Evolutionary conservation across 495 filamentous ascomycete species (phyloP).

Genomic region (Penicillium cataractarum): DNA sequence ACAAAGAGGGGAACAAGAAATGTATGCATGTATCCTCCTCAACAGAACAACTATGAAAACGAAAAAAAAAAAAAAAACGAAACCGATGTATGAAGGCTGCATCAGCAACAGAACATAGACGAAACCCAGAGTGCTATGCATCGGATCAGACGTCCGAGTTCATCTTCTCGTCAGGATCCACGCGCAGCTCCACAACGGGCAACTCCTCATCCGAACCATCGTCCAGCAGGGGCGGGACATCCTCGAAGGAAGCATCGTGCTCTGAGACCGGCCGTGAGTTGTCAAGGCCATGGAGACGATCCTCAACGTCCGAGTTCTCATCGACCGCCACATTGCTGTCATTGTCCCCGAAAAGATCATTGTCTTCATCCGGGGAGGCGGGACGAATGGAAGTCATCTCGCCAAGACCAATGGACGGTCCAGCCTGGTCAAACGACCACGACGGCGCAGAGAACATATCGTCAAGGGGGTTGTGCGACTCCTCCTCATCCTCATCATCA

Average conservation of each 20-base stretch:
- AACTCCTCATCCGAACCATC: slow-evolving; percentile 47
- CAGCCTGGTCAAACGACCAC: slow-evolving; percentile 14
- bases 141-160: slow-evolving; percentile 26
- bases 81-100: neutral
- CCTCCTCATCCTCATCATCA: slow-evolving; percentile 27
- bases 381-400: slow-evolving; percentile 4
- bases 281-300: slow-evolving; percentile 37
- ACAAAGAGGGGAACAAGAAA: neutral
- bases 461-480: slow-evolving; percentile 9
- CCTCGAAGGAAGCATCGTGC: slow-evolving; percentile 40
- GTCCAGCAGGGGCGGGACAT: slow-evolving; percentile 37
- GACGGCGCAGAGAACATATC: slow-evolving; percentile 8
- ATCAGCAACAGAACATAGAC: neutral
- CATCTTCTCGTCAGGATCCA: slow-evolving; percentile 44
- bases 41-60: neutral
- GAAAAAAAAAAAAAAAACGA: neutral
- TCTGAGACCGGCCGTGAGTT: slow-evolving; percentile 26
- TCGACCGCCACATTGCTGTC: slow-evolving; percentile 51
- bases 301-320: slow-evolving; percentile 43
- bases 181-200: slow-evolving; percentile 50
- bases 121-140: neutral
- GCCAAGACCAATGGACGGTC: neutral
- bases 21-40: slow-evolving; percentile 1
- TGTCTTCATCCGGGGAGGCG: slow-evolving; percentile 27
- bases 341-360: slow-evolving; percentile 43